These are phyloP conservation scores for Calonectria honghensis DNA, from an alignment of 2,329 filamentous ascomycete genomes.

Conservation along the genomic window DNA sequence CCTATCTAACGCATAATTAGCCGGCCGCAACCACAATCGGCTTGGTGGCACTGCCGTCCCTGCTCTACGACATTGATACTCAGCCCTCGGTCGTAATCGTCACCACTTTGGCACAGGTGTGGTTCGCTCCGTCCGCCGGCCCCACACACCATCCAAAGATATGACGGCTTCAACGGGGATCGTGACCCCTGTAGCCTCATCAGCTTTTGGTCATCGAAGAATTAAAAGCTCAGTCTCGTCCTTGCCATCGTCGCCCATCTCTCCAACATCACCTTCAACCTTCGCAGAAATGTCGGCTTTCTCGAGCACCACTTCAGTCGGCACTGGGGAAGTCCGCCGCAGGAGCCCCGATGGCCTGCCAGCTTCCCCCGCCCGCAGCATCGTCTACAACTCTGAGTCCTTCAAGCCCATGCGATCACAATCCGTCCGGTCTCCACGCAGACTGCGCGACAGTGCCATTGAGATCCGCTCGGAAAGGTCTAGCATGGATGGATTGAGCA, in stretches of 20 bases:
- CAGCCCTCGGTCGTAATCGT: slow-evolving; percentile 35
- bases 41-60: slow-evolving; percentile 37
- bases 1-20: slow-evolving; percentile 21
- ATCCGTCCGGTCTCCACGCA: slow-evolving; percentile 40
- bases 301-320: slow-evolving; percentile 31
- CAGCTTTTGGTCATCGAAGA: slow-evolving; percentile 59
- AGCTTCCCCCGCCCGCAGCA: slow-evolving; percentile 33
- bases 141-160: slow-evolving; percentile 36
- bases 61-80: slow-evolving; percentile 22
- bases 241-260: slow-evolving; percentile 41
- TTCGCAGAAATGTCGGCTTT: slow-evolving; percentile 43
- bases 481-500: slow-evolving; percentile 53
- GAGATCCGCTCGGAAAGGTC: slow-evolving; percentile 58
- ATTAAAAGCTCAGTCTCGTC: slow-evolving; percentile 51
- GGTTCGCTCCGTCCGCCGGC: slow-evolving; percentile 38
- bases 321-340: slow-evolving; percentile 22
- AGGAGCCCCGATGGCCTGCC: slow-evolving; percentile 32
- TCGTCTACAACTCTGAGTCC: slow-evolving; percentile 42
- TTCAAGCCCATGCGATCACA: slow-evolving; percentile 33
- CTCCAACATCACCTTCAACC: slow-evolving; percentile 36
- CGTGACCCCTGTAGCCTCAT: slow-evolving; percentile 58
- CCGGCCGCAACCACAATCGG: slow-evolving; percentile 16
- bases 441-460: slow-evolving; percentile 59
- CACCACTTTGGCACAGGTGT: slow-evolving; percentile 30
- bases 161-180: slow-evolving; percentile 58